Conservation (phyloP, 257 asterid species). For the Penstemon newberryi region DNA sequence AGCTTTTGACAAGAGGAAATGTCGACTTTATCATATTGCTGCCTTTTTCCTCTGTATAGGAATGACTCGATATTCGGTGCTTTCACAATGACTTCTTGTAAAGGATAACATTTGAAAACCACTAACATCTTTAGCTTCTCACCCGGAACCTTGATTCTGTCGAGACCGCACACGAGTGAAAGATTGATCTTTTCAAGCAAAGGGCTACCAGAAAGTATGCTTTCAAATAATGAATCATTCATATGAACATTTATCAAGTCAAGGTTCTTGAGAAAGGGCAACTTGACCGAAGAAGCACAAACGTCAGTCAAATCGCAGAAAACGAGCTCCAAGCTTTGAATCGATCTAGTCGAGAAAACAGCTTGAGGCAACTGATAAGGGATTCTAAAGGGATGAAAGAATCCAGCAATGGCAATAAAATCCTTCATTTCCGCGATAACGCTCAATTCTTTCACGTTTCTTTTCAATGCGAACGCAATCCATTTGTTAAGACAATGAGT, state of each 20-base stretch:
- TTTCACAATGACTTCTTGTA: constrained; percentile 12
- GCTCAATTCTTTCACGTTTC: constrained; percentile 31
- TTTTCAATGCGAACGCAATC: constrained; percentile 32
- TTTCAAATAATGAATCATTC: constrained; percentile 16
- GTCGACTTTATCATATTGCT: constrained; percentile 22
- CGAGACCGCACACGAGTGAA: constrained; percentile 24
- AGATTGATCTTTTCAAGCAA: constrained; percentile 32
- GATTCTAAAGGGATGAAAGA: constrained; percentile 31
- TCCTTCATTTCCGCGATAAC: constrained; percentile 32
- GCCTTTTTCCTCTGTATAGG: constrained; percentile 32
- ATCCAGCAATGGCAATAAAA: constrained; percentile 31
- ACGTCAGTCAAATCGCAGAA: constrained; percentile 27
- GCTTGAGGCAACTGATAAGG: constrained; percentile 25
- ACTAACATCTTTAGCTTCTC: constrained; percentile 28
- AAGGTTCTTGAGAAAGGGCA: constrained; percentile 30
- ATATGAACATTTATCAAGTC: constrained; percentile 24
- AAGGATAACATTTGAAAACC: constrained; percentile 30
- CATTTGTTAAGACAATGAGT: constrained; percentile 22
- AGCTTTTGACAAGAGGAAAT: constrained; percentile 20
- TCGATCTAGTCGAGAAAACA: constrained; percentile 22
- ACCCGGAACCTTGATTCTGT: constrained; percentile 1
- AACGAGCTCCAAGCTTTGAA: constrained; percentile 29
- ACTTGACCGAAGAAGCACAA: neutral
- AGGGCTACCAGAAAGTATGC: constrained; percentile 30
- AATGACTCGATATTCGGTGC: constrained; percentile 32